Percentiles rank a stretch among this genome's conserved stretches.
Evolutionary conservation across 495 filamentous ascomycete species (phyloP).

Genomic region (Tuber calosporum): DNA sequence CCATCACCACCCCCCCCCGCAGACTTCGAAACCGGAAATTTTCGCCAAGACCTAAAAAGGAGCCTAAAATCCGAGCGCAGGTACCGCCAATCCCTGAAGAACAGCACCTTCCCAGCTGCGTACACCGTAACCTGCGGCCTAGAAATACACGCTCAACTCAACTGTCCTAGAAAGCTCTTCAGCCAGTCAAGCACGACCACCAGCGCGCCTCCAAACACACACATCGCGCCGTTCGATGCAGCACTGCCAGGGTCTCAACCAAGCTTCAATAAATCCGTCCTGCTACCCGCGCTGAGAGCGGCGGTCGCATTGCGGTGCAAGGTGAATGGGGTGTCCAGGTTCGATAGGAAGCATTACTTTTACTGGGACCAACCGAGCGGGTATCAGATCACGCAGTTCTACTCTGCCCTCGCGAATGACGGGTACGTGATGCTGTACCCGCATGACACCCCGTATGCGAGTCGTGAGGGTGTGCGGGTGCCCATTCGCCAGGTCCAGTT

Average conservation of each 20-base stretch:
- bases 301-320: slow-evolving; percentile 76
- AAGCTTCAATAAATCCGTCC: slow-evolving; percentile 66
- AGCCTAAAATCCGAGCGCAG: neutral
- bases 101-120: neutral
- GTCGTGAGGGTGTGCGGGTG: slow-evolving; percentile 57
- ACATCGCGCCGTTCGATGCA: slow-evolving; percentile 80
- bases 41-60: neutral
- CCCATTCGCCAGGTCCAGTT: slow-evolving; percentile 90
- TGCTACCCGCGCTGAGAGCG: slow-evolving; percentile 83
- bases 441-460: slow-evolving; percentile 59
- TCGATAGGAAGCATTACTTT: slow-evolving; percentile 97
- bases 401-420: slow-evolving; percentile 72
- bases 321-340: slow-evolving; percentile 65
- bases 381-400: slow-evolving; percentile 98
- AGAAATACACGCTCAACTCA: slow-evolving; percentile 94
- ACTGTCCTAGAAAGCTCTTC: slow-evolving; percentile 79
- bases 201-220: slow-evolving; percentile 67
- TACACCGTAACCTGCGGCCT: slow-evolving; percentile 80
- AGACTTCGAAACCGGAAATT: neutral
- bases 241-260: slow-evolving; percentile 87
- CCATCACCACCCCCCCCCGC: neutral
- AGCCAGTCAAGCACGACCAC: slow-evolving; percentile 66
- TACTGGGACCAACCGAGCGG: slow-evolving; percentile 94
- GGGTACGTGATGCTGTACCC: slow-evolving; percentile 62
- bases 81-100: neutral